phyloP scores from a whole-genome alignment of 805 yeast species.

The Monosporozyma yasuniensis region DNA sequence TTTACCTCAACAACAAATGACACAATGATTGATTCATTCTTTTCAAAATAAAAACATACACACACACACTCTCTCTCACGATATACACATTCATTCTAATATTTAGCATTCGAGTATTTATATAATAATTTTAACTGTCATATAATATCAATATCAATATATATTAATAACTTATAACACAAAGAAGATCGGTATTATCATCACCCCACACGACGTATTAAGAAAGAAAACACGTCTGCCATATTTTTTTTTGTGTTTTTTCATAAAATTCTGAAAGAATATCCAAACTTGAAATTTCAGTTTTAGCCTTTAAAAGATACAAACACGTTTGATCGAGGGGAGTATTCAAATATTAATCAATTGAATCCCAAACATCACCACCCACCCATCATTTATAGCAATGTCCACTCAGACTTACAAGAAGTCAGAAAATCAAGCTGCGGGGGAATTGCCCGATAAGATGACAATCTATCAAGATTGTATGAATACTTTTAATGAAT shows the following conservation, averaged over 20 bases:
- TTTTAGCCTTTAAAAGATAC: neutral
- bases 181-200: neutral
- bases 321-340: neutral
- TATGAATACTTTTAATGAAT: conserved; percentile 81
- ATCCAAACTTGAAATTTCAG: neutral
- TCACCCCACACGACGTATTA: neutral
- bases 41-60: no score
- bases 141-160: neutral
- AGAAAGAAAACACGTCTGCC: neutral
- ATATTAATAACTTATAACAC: neutral
- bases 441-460: conserved; percentile 73
- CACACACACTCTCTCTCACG: neutral
- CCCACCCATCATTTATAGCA: no score
- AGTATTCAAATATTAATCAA: no score
- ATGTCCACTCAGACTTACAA: conserved; percentile 84
- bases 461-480: conserved; percentile 97
- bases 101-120: neutral
- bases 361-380: neutral
- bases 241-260: neutral
- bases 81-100: neutral
- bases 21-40: neutral
- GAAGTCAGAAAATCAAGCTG: conserved; percentile 68
- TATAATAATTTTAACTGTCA: neutral
- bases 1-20: neutral
- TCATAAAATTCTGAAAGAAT: neutral